A percentile compares a stretch with the other conserved stretches of the same genome.
phyloP scores from a whole-genome alignment of 2,329 filamentous ascomycete species.

The Sclerotinia trifoliorum region DNA sequence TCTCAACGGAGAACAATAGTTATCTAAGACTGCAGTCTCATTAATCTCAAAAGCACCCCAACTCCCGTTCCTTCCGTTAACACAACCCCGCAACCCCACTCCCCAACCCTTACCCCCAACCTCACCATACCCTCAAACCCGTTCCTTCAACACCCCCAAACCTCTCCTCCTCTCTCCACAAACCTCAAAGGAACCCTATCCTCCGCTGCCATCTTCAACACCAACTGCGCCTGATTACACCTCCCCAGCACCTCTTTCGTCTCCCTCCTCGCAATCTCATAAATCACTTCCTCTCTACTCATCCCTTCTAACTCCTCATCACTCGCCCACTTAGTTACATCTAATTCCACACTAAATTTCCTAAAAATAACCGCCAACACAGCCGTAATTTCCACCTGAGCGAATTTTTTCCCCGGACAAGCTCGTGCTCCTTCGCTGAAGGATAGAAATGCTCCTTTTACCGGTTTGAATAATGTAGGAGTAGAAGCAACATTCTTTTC shows the following conservation, averaged over 20 bases:
- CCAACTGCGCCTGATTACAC: slow-evolving; percentile 30
- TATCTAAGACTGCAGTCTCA: too few relatives aligned
- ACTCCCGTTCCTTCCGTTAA: too few relatives aligned
- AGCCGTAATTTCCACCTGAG: slow-evolving; percentile 41
- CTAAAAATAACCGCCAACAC: slow-evolving; percentile 36
- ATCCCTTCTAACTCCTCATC: slow-evolving; percentile 35
- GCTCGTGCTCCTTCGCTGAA: slow-evolving; percentile 43
- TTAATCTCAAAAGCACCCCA: too few relatives aligned
- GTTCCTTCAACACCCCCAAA: slow-evolving; percentile 23
- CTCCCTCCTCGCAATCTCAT: slow-evolving; percentile 29
- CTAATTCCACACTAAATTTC: slow-evolving; percentile 36
- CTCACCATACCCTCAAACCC: too few relatives aligned
- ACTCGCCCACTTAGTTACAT: slow-evolving; percentile 35
- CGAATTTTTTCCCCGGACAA: slow-evolving; percentile 42
- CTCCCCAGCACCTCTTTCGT: slow-evolving; percentile 28
- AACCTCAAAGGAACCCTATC: slow-evolving; percentile 33
- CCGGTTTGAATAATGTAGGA: slow-evolving; percentile 32
- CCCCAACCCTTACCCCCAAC: not conserved
- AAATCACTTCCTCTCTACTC: slow-evolving; percentile 27
- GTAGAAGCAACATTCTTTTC: not conserved
- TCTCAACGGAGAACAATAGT: too few relatives aligned
- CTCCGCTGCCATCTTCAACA: slow-evolving; percentile 32
- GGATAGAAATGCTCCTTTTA: slow-evolving; percentile 38
- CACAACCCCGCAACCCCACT: too few relatives aligned
- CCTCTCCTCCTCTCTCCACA: slow-evolving; percentile 35